phyloP scores from a whole-genome alignment of 1,284 basidiomycete genomes.

The Ganoderma leucocontextum region DNA sequence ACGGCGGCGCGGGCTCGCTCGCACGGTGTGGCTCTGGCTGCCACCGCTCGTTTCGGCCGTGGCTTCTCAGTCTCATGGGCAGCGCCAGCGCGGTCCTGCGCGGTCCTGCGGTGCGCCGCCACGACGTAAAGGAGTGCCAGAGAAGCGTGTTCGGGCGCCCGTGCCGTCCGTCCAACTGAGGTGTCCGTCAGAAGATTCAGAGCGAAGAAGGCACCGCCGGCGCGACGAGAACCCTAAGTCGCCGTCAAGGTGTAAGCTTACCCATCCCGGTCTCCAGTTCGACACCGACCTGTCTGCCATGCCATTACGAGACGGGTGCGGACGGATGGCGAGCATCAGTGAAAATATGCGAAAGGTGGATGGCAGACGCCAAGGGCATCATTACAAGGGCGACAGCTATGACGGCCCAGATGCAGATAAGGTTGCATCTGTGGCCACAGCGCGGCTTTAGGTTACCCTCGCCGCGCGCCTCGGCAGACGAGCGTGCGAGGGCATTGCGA shows the following conservation, averaged over 20 bases:
- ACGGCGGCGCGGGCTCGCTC: constrained; percentile 13
- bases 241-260: constrained; percentile 9
- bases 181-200: constrained; percentile 4
- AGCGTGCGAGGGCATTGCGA: background rate
- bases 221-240: constrained; percentile 1
- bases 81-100: constrained; percentile 3
- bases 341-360: background rate
- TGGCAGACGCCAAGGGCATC: background rate
- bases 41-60: constrained; percentile 9
- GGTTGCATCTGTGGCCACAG: constrained; percentile 6
- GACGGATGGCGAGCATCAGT: background rate
- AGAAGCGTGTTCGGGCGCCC: constrained; percentile 24
- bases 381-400: constrained; percentile 5
- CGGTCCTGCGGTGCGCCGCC: constrained; percentile 17
- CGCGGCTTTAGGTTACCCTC: background rate
- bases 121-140: constrained; percentile 24
- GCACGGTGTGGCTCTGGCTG: constrained; percentile 25
- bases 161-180: constrained; percentile 18
- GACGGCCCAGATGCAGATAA: constrained; percentile 9
- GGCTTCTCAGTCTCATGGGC: constrained; percentile 21
- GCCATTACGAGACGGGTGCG: background rate
- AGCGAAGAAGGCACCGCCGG: constrained; percentile 10
- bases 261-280: background rate
- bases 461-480: background rate
- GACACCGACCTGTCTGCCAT: background rate